Conservation (phyloP, 495 filamentous ascomycete species). For the Acidiella bohemica region DNA sequence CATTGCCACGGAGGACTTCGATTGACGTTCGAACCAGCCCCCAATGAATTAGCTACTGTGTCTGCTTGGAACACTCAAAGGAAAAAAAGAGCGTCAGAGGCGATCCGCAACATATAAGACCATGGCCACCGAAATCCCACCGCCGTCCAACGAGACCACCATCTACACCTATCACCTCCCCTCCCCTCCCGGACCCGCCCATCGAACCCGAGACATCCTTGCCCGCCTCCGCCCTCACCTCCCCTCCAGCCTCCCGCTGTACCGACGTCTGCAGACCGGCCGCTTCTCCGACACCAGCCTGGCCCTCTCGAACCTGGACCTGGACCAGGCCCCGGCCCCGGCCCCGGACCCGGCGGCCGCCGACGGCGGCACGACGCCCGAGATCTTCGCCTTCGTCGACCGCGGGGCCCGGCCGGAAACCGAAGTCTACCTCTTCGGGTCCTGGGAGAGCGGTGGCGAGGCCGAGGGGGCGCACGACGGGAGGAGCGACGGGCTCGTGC, state of each 20-base stretch:
- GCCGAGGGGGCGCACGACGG: neutral
- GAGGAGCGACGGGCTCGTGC: neutral
- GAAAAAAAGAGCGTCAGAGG: no score
- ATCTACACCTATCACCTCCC: neutral
- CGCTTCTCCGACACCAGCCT: conserved; percentile 10
- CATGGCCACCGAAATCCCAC: no score
- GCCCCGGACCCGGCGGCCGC: neutral
- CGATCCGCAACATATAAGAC: no score
- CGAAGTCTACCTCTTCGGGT: conserved; percentile 25
- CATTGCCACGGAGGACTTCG: no score
- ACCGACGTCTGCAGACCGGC: conserved; percentile 24
- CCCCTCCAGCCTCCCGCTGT: conserved; percentile 22
- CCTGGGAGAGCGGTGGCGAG: conserved; percentile 14
- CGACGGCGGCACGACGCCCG: neutral
- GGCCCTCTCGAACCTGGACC: conserved; percentile 10
- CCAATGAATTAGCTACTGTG: no score
- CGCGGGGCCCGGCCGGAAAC: conserved; percentile 27
- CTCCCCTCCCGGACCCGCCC: neutral
- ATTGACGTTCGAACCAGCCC: no score
- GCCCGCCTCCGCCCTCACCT: conserved; percentile 17
- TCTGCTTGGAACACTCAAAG: no score
- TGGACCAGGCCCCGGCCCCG: neutral
- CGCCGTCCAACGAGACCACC: no score
- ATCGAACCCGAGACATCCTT: conserved; percentile 1
- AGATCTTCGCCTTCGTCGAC: conserved; percentile 25